Conservation (phyloP, 176 grass and related monocot species). For the Avena insularis region DNA sequence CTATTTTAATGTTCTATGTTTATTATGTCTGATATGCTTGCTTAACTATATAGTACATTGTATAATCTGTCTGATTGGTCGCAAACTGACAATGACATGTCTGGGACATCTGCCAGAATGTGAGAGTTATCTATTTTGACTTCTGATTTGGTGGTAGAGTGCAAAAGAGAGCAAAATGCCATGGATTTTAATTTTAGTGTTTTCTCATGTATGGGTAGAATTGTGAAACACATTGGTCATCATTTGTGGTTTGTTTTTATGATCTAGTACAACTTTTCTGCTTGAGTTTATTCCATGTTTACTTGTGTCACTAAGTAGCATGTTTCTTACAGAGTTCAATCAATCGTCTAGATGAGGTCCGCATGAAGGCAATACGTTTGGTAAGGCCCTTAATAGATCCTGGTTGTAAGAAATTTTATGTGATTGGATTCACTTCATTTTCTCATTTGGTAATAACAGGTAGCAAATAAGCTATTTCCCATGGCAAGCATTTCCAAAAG, state of each 20-base stretch:
- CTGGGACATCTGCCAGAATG: neutral
- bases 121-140: slow-evolving; percentile 20
- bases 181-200: slow-evolving; percentile 18
- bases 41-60: slow-evolving; percentile 29
- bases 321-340: slow-evolving; percentile 76
- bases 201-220: neutral
- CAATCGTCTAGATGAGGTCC: slow-evolving; percentile 80
- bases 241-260: neutral
- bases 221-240: slow-evolving; percentile 20
- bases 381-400: slow-evolving; percentile 52
- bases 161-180: neutral
- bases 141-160: slow-evolving; percentile 11
- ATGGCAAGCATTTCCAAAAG: slow-evolving; percentile 84
- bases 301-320: slow-evolving; percentile 43
- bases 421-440: slow-evolving; percentile 36
- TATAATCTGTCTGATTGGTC: slow-evolving; percentile 11
- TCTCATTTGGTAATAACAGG: slow-evolving; percentile 55
- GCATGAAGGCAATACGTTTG: slow-evolving; percentile 98
- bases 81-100: slow-evolving; percentile 22
- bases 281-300: slow-evolving; percentile 21
- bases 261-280: slow-evolving; percentile 18
- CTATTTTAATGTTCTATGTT: slow-evolving; percentile 37
- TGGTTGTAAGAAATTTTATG: slow-evolving; percentile 26
- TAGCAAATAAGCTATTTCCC: slow-evolving; percentile 96
- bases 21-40: slow-evolving; percentile 21